Evolutionary conservation across 257 asterid species (phyloP).

Genomic region (Dorcoceras hygrometricum): DNA sequence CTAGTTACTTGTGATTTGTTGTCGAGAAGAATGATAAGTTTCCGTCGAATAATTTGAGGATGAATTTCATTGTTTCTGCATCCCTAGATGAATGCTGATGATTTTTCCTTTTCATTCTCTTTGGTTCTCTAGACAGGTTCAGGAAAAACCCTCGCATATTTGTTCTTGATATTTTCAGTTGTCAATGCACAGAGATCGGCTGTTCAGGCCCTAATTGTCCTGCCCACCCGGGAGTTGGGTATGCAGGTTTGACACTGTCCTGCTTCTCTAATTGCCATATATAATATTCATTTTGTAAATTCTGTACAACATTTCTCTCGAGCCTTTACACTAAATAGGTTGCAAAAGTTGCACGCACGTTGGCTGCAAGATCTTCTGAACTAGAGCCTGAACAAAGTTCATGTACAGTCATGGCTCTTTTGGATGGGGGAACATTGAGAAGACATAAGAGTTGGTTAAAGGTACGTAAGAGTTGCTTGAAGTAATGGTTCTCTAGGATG

Average conservation of each 20-base stretch:
- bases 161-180: constrained; percentile 64
- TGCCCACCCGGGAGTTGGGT: constrained; percentile 96
- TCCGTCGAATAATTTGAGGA: constrained; percentile 9
- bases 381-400: constrained; percentile 50
- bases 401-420: constrained; percentile 85
- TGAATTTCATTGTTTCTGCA: constrained; percentile 12
- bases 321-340: constrained; percentile 46
- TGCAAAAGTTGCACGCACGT: constrained; percentile 78
- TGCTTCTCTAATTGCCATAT: constrained; percentile 18
- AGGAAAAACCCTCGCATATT: constrained; percentile 89
- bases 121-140: constrained; percentile 88
- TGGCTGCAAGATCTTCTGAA: constrained; percentile 58
- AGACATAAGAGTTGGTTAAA: constrained; percentile 94
- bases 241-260: constrained; percentile 58
- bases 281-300: constrained; percentile 8
- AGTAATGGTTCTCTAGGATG: background rate
- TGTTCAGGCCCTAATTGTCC: constrained; percentile 84
- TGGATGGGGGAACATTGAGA: constrained; percentile 87
- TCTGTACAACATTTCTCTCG: constrained; percentile 10
- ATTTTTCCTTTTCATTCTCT: constrained; percentile 22
- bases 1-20: constrained; percentile 5
- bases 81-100: constrained; percentile 15
- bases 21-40: background rate
- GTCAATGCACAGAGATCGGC: constrained; percentile 64
- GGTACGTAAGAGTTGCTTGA: constrained; percentile 40